Percentiles rank a stretch among this genome's conserved stretches.
Conservation (phyloP, 495 filamentous ascomycete species). For the Penicillium dipodomyicola region DNA sequence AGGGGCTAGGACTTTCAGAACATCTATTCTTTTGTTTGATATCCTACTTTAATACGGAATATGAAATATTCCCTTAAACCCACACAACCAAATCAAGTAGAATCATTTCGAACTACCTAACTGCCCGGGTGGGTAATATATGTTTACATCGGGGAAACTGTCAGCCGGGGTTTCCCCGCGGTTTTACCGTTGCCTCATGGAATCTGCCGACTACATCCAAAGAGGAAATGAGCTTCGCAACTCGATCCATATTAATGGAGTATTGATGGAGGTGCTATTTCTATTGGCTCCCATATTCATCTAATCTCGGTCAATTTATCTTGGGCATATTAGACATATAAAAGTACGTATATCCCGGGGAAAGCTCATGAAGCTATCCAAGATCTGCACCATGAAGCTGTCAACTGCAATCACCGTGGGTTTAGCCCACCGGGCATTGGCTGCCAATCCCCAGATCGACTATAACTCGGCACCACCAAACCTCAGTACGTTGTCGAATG, state of each 20-base stretch:
- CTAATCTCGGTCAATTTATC: not conserved
- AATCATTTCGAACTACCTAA: too few relatives aligned
- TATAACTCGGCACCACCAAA: slow-evolving; percentile 22
- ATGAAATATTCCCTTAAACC: too few relatives aligned
- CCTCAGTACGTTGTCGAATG: slow-evolving; percentile 18
- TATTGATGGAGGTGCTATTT: not conserved
- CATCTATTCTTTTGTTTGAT: not conserved
- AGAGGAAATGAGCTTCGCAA: slow-evolving; percentile 10
- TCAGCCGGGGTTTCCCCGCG: slow-evolving; percentile 8
- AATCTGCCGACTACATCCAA: slow-evolving; percentile 2
- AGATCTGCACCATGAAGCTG: slow-evolving; percentile 3
- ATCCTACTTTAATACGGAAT: not conserved
- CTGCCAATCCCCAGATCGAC: slow-evolving; percentile 7
- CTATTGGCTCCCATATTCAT: not conserved
- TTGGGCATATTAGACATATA: not conserved
- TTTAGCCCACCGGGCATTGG: not conserved
- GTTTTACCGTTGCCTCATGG: slow-evolving; percentile 7
- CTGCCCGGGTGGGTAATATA: too few relatives aligned
- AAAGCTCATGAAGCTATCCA: too few relatives aligned
- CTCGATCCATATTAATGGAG: not conserved
- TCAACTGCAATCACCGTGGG: not conserved
- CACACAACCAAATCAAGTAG: too few relatives aligned
- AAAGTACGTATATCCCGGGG: not conserved
- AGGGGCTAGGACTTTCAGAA: not conserved
- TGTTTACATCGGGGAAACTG: slow-evolving; percentile 1